Evolutionary conservation across 1,284 basidiomycete genomes (phyloP).

Genomic region (Sanghuangporus baumii): DNA sequence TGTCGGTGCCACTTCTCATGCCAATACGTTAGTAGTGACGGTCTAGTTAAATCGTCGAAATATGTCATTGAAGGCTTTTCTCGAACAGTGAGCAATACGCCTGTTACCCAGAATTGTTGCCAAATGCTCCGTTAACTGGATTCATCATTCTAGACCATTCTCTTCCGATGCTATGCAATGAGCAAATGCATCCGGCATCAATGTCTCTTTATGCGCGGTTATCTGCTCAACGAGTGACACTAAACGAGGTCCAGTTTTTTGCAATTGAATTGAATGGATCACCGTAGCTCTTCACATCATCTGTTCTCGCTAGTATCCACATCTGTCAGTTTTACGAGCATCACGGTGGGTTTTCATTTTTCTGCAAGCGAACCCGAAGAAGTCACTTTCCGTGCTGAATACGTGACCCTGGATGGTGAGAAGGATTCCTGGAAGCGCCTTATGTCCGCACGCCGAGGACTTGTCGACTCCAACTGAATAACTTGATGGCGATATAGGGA

Average conservation of each 20-base stretch:
- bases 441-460: background rate
- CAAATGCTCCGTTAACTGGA: background rate
- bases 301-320: background rate
- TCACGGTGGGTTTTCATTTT: background rate
- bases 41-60: background rate
- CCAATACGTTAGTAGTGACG: background rate
- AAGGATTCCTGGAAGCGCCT: background rate
- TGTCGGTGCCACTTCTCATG: too few relatives aligned
- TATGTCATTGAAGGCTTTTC: background rate
- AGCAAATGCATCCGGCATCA: background rate
- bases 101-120: background rate
- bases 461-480: background rate
- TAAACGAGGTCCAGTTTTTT: background rate
- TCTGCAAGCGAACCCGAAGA: background rate
- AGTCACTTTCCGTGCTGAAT: background rate
- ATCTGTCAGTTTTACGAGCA: background rate
- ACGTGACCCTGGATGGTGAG: background rate
- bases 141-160: background rate
- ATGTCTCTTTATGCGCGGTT: background rate
- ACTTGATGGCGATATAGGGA: background rate
- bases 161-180: background rate
- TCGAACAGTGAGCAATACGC: background rate
- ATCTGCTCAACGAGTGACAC: background rate
- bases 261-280: background rate
- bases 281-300: background rate